Base-by-base conservation (phyloP, 2,329 filamentous ascomycete genomes). In the Scorias spongiosa region DNA sequence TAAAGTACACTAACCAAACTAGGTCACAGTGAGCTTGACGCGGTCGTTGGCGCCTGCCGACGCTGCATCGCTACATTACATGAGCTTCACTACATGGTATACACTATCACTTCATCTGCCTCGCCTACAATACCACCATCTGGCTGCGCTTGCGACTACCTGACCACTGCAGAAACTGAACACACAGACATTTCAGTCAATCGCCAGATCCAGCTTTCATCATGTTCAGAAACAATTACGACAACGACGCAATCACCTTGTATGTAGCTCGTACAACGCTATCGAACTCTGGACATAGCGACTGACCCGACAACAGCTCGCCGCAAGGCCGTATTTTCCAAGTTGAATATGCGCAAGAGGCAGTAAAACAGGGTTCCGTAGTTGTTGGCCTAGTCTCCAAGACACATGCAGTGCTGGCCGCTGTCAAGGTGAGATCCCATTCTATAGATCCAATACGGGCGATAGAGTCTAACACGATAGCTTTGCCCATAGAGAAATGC, bases 141-240 rank as follows among this genome's bases (percentile, higher is more conserved):
- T 26, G 20, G 20, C 20, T 26, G 20, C 20, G 20, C 20, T 26
- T 26, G 20, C 20, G 20, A 26, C 7, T 26, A 26, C 20, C 20
- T 7, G 7, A 3, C 20, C 20, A 26, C 7, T 26, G 20, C 20
- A 26, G 20, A 26, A 26, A 26, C 20, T 7, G 20, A 26, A 26
- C 4, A 26, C 20, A 26, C 20, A 26, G 20, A 26, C 20, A 26
- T 26, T 26, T 3, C 20, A 26, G 20, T 26, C 32, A 9, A 36
- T 36, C 32, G 44, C 50, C 44, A 26, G 20, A 37, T 48, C 42
- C 41, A 45, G 45, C 51, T 48, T 50, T 53, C 75, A 80, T 61
- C 61, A 96, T 98, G 91, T 98, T 98, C 72, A 79, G 91, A 70
- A 98, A 98, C 76, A 96, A 96, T 70, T 98, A 98, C 76, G 91